Evolutionary conservation across 2,329 filamentous ascomycete species (phyloP).

Genomic region (Trichophyton benhamiae): DNA sequence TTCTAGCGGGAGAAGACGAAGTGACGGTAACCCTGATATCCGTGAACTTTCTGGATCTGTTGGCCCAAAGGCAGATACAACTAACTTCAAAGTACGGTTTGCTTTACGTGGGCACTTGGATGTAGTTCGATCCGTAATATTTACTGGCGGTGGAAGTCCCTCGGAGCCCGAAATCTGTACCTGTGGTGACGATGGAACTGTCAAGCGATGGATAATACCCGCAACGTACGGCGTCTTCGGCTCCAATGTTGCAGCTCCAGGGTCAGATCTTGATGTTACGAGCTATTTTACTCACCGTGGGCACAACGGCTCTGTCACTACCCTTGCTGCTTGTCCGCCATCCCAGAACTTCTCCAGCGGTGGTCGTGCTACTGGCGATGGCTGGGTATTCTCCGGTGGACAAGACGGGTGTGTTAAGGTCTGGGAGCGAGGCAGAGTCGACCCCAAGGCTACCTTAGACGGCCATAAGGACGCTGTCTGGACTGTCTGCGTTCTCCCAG

Average conservation of each 20-base stretch:
- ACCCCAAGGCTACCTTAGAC: constrained; percentile 87
- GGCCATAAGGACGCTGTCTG: constrained; percentile 94
- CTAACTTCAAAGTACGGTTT: constrained; percentile 84
- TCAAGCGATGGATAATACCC: constrained; percentile 95
- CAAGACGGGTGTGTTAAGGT: constrained; percentile 87
- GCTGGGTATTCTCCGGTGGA: constrained; percentile 96
- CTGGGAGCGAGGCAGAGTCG: constrained; percentile 88
- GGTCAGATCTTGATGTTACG: constrained; percentile 75
- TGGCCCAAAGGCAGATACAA: constrained; percentile 49
- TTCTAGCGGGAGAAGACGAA: constrained; percentile 57
- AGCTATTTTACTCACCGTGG: constrained; percentile 94
- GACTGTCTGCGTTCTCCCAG: constrained; percentile 84
- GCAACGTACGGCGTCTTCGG: constrained; percentile 53
- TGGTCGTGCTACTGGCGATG: constrained; percentile 76
- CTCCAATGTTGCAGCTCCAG: constrained; percentile 41
- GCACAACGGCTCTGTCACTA: constrained; percentile 81
- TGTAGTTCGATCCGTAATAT: constrained; percentile 86
- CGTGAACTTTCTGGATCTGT: constrained; percentile 32
- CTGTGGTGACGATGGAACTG: constrained; percentile 83
- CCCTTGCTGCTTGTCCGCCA: constrained; percentile 73
- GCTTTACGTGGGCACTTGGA: constrained; percentile 86
- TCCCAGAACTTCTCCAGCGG: constrained; percentile 82
- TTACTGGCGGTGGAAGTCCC: constrained; percentile 89
- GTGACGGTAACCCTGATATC: constrained; percentile 53
- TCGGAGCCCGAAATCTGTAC: constrained; percentile 96